A percentile compares a stretch with the other conserved stretches of the same genome.
Conservation (phyloP, 371 early-diverging fungal genomes). For the Chytridiales sp. region DNA sequence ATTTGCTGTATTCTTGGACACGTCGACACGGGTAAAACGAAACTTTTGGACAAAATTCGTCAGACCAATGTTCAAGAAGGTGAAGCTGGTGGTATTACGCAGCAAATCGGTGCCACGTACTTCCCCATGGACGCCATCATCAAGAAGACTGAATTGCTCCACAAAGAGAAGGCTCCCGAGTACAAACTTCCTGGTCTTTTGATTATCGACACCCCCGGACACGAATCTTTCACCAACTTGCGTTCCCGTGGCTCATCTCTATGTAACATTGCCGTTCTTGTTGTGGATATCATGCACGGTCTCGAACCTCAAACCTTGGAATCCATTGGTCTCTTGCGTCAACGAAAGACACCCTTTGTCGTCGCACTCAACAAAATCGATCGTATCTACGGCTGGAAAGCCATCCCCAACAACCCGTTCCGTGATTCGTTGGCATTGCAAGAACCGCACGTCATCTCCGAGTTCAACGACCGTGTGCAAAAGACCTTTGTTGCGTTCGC, state of each 20-base stretch:
- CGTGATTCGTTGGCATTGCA: slow-evolving; percentile 80
- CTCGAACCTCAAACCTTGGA: slow-evolving; percentile 99
- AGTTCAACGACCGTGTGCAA: slow-evolving; percentile 88
- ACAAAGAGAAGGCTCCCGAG: slow-evolving; percentile 24
- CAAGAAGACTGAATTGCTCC: slow-evolving; percentile 83
- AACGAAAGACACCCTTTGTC: slow-evolving; percentile 98
- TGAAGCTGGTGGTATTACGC: slow-evolving; percentile 99
- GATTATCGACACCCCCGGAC: slow-evolving; percentile 99
- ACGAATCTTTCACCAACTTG: slow-evolving; percentile 99
- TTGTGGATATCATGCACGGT: slow-evolving; percentile 99
- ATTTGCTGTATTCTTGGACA: slow-evolving; percentile 99
- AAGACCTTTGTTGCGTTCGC: slow-evolving; percentile 89
- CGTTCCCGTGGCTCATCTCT: slow-evolving; percentile 98
- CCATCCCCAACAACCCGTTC: slow-evolving; percentile 81
- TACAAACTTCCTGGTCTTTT: slow-evolving; percentile 97
- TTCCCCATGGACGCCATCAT: slow-evolving; percentile 96
- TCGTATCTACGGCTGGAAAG: slow-evolving; percentile 96
- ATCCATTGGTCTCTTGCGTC: slow-evolving; percentile 91
- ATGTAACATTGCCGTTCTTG: slow-evolving; percentile 99
- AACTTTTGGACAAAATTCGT: slow-evolving; percentile 98
- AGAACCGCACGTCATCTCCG: slow-evolving; percentile 69
- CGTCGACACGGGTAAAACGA: slow-evolving; percentile 99
- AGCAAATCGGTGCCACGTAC: slow-evolving; percentile 99
- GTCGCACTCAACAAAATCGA: slow-evolving; percentile 99
- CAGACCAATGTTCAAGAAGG: slow-evolving; percentile 99